Evolutionary conservation across 106 monocot genomes (phyloP).

Genomic region (Amphibolis antarctica): DNA sequence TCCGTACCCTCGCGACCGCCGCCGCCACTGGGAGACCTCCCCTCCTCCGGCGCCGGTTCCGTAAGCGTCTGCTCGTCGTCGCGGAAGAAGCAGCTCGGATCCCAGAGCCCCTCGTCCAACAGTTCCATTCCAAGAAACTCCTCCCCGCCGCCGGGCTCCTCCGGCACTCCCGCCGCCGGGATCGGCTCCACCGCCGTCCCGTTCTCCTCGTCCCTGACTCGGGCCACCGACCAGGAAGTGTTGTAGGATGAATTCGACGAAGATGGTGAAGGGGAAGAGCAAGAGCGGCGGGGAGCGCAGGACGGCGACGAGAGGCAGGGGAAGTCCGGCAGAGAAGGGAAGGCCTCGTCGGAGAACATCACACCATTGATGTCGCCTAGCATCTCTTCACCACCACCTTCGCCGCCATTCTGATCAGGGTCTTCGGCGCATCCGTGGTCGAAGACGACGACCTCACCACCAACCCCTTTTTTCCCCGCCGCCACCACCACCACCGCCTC

Average conservation of each 20-base stretch:
- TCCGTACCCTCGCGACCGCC: conserved; percentile 9
- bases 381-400: background rate
- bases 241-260: conserved; percentile 24
- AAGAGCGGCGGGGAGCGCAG: conserved; percentile 6
- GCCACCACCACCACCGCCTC: no score
- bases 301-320: conserved; percentile 51
- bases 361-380: conserved; percentile 13
- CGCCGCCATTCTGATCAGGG: background rate
- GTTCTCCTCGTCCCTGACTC: background rate
- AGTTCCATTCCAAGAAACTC: conserved; percentile 17
- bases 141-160: background rate
- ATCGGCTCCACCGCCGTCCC: conserved; percentile 11
- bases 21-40: background rate
- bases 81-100: conserved; percentile 32
- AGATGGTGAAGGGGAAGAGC: conserved; percentile 24
- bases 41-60: background rate
- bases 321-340: conserved; percentile 70
- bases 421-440: no score
- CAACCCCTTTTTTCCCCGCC: no score
- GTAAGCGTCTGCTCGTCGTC: conserved; percentile 1
- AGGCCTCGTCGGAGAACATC: conserved; percentile 51
- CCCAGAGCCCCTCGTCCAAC: conserved; percentile 23
- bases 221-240: conserved; percentile 20
- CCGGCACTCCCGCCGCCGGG: background rate
- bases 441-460: no score